Evolutionary conservation across 2,329 filamentous ascomycete species (phyloP), one percentile per base, ranked within the genome.

Genomic region (Calonectria pseudoreteaudii): DNA sequence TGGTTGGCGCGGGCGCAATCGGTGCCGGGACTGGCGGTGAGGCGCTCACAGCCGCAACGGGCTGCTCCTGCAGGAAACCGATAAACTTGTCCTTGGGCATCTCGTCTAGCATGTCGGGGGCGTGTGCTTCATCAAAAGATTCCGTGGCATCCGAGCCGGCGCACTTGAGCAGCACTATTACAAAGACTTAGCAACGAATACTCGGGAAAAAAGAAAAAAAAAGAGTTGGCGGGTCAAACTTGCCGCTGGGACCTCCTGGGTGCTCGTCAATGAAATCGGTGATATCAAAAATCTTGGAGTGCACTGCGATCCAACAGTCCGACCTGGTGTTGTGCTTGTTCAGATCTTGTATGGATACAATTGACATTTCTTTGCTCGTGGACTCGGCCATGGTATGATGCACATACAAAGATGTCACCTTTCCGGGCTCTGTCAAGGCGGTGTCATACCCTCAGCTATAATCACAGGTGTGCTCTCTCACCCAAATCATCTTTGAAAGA

Each of bases 241-340:
- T 66, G 82, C 83, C 84, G 83, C 74, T 79, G 6, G 81, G 76
- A 1, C 85, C 85, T 13, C 85, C 85, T 0, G 85, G 85, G 49
- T 86, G 85, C 50, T 82, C 78, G 31, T 81, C 77, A 20, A 93
- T 86, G 78, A 94, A 94, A 2, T 91, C 88, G 3, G 92, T 93
- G 62, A 95, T 85, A 81, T 95, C 92, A 88, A 93, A 94, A 34
- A 94, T 91, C 78, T 90, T 89, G 58, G 89, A 89, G 81, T 94
- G 90, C 28, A 94, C 89, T 23, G 93, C 92, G 72, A 94, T 90
- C 93, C 93, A 95, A 78, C 90, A 88, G 76, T 92, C 80, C 83
- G 67, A 86, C 79, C 41, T 85, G 78, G 16, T 85, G 69, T 86
- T 89, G 79, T 92, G 90, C 68, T 82, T 82, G 16, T 83, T 85